Base-by-base conservation (phyloP, 345 rosid species). In the Hirschfeldia incana region DNA sequence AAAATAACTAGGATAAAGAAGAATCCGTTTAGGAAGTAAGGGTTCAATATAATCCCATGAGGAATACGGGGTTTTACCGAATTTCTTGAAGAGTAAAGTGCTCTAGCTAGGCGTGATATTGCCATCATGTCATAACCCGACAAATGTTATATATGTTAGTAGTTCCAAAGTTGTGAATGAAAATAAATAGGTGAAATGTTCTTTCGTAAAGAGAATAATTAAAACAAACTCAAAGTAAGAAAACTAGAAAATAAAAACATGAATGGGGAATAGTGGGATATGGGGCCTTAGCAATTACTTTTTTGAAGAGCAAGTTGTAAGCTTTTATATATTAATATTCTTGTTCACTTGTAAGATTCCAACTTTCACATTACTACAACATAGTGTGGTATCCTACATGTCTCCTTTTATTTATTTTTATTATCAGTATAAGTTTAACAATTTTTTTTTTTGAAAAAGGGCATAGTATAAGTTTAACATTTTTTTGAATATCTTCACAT, bases 351-450 rank as follows among this genome's bases (percentile, higher is more conserved):
- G 75, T 80, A 75, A 80, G 83, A 75, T 80, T 80, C 78, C 82
- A 69, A 74, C 76, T 80, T 80, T 75, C 83, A 75, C 83, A 74
- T 74, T 64, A 75, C 79, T 63, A 74, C 75, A 69, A 74, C 65
- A 74, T 69, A 80, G 76, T 4, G 83, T 80, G 83, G 83, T 75
- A 74, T 75, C 83, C 76, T 80, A 75, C 83, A 69, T 80, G 79
- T 80, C 70, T 80, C 39, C 17, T 49, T 39, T 3, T 69, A 21
- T 60, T 73, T n/a, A 11, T 72, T 37, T 69, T 29, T 29, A 6
- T 73, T 36, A 67, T 33, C 1, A 61, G 36, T 29, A 42, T 27
- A 33, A 61, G 6, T 44, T 62, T 59, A 17, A 15, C 17, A 60
- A 36, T 21, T 21, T 21, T 77, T 37, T 76, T 77, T 37, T 76